A percentile compares a stretch with the other conserved stretches of the same genome.
These are phyloP conservation scores for Amoeboaphelidium protococcarum DNA, from an alignment of 371 early-diverging fungal species.

Conservation along the genomic window DNA sequence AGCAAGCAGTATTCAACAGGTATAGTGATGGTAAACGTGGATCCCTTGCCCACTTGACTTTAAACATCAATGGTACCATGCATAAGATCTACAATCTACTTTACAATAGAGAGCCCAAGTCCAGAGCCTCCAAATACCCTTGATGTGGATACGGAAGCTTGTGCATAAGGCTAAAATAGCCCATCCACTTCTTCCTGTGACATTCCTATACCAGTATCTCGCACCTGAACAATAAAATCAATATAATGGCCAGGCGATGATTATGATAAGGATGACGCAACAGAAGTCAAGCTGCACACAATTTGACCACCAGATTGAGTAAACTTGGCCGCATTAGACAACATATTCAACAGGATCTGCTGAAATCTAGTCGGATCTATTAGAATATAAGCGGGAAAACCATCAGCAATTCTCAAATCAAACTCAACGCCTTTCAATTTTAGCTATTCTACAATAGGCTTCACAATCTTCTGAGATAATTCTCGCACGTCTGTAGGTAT, in stretches of 20 bases:
- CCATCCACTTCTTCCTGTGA: constrained; percentile 24
- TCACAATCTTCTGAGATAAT: constrained; percentile 21
- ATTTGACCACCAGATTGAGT: constrained; percentile 36
- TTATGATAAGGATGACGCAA: constrained; percentile 24
- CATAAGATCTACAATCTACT: constrained; percentile 29
- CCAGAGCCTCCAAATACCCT: constrained; percentile 12
- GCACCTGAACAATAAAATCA: constrained; percentile 25
- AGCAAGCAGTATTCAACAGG: too few relatives aligned
- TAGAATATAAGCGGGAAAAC: constrained; percentile 6
- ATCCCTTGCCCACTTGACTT: constrained; percentile 27
- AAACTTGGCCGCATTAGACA: constrained; percentile 7
- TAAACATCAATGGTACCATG: constrained; percentile 27
- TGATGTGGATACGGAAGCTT: constrained; percentile 34
- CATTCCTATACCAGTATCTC: constrained; percentile 26
- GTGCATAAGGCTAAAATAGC: constrained; percentile 37
- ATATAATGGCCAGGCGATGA: constrained; percentile 28
- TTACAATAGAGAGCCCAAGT: constrained; percentile 26
- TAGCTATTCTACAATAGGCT: not conserved
- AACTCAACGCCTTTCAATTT: not conserved
- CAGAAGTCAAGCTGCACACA: constrained; percentile 30
- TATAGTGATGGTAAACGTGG: too few relatives aligned
- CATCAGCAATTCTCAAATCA: not conserved
- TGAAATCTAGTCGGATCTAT: constrained; percentile 24
- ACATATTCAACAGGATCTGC: not conserved
- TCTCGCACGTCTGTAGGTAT: constrained; percentile 26